Percentiles rank a stretch among this genome's conserved stretches.
phyloP scores from a whole-genome alignment of 495 filamentous ascomycete genomes.

The Lasiosphaeria miniovina region DNA sequence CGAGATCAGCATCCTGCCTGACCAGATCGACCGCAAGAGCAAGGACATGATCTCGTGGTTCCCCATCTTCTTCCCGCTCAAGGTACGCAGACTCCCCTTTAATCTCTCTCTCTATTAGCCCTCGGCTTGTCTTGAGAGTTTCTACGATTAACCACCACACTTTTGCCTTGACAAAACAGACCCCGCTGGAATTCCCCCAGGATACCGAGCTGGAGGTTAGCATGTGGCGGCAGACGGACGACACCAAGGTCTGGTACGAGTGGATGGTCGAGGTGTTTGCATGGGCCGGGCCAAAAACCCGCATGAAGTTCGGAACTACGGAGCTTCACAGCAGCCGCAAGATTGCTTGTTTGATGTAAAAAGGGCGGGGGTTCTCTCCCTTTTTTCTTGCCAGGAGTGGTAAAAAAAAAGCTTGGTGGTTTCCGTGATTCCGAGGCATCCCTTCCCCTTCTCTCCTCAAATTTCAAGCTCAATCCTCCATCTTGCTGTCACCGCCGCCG shows the following conservation, averaged over 20 bases:
- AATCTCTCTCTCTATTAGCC: conserved; percentile 2
- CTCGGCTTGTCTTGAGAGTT: background rate
- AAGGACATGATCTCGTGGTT: conserved; percentile 98
- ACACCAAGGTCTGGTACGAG: conserved; percentile 97
- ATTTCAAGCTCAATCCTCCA: conserved; percentile 53
- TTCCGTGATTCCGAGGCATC: background rate
- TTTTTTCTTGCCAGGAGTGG: background rate
- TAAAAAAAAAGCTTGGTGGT: conserved; percentile 1
- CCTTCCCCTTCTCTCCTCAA: background rate
- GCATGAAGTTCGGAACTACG: conserved; percentile 72
- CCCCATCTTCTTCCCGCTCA: conserved; percentile 94
- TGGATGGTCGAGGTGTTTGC: conserved; percentile 89
- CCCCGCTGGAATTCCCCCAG: conserved; percentile 82
- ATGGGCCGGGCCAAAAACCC: conserved; percentile 54
- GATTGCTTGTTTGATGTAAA: conserved; percentile 86
- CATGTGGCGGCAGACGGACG: conserved; percentile 94
- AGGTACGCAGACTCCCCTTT: conserved; percentile 53
- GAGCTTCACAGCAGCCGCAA: conserved; percentile 88
- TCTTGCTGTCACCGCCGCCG: conserved; percentile 50
- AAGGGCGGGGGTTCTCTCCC: background rate
- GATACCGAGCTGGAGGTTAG: conserved; percentile 79
- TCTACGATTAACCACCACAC: conserved; percentile 14
- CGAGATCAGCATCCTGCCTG: conserved; percentile 88
- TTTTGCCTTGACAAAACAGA: conserved; percentile 44
- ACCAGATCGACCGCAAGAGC: conserved; percentile 88